Evolutionary conservation across 768 basidiomycete species (phyloP).

Genomic region (Pleurotus giganteus): DNA sequence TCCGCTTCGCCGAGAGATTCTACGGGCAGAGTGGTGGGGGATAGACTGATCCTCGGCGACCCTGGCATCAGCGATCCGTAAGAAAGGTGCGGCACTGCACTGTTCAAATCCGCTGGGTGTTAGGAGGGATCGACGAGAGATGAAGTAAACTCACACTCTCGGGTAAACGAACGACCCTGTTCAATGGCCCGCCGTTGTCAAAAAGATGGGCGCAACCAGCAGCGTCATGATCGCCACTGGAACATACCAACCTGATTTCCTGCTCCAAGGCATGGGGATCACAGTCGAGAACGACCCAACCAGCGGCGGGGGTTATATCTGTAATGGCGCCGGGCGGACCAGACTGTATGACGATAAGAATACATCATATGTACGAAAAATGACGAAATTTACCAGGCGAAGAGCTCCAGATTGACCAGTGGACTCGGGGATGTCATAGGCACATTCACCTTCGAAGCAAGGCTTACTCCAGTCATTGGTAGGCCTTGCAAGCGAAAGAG

Average conservation of each 20-base stretch:
- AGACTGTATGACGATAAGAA: slow-evolving; percentile 3
- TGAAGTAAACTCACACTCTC: background rate
- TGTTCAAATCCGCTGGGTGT: background rate
- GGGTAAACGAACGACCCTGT: slow-evolving; percentile 1
- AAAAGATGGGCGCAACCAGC: background rate
- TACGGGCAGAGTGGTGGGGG: background rate
- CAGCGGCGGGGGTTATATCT: slow-evolving; percentile 28
- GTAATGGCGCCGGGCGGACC: slow-evolving; percentile 16
- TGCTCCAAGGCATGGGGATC: slow-evolving; percentile 24
- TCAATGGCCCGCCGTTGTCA: background rate
- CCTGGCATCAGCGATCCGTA: background rate
- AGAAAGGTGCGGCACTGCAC: background rate
- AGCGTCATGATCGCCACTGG: background rate
- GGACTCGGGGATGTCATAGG: background rate
- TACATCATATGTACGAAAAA: background rate
- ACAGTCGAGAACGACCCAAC: slow-evolving; percentile 37
- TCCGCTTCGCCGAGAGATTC: background rate
- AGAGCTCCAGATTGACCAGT: slow-evolving; percentile 13
- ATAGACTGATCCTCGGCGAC: slow-evolving; percentile 3
- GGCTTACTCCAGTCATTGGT: slow-evolving; percentile 4
- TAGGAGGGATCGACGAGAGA: background rate
- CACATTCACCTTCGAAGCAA: slow-evolving; percentile 5
- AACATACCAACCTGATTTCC: slow-evolving; percentile 31
- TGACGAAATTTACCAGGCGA: slow-evolving; percentile 1
- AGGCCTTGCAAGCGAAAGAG: background rate